Base-by-base conservation (phyloP, 2,329 filamentous ascomycete species). In the Alternaria metachromatica region DNA sequence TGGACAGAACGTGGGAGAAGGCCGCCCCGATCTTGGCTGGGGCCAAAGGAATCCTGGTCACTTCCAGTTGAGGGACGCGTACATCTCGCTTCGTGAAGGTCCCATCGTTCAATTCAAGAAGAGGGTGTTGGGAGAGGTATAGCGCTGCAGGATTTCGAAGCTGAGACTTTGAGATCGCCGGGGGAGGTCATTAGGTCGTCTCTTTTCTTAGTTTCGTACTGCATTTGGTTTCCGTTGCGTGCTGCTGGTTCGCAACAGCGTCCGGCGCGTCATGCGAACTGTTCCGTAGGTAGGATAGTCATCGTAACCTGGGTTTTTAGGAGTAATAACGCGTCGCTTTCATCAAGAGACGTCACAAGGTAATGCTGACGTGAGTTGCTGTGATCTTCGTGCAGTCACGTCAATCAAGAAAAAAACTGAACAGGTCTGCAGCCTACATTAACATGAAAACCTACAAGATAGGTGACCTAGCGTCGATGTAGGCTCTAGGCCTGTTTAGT, bases 61-160 rank as follows among this genome's bases (percentile, higher is more conserved):
- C 33, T 55, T 44, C 37, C 30, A 43, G 37, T n/a, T 41, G 53
- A 44, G 21, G 6, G 53, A 55, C n/a, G 33, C 53, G 33, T 55
- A 43, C 37, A 41, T 55, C 11, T 55, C 23, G 25, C 53, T 53
- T 12, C 23, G 37, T 21, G 37, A 44, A 44, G 53, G 21, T 26
- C 53, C 53, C 8, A 44, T 55, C 23, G 37, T 55, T 26, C 37
- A 44, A 15, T 55, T 44, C 37, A 55, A 55, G 53, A 55, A 55
- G 53, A 26, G 53, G 23, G 33, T 55, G 51, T 20, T 33, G 8
- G 21, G 18, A 21, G 48, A 37, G 18, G 11, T 3, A 23, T 8
- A 6, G 44, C 44, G 20, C 3, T 23, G 44, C 18, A 46, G 21
- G 44, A 23, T 23, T 13, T 23, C 18, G 44, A 21, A 11, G 37